Evolutionary conservation across 106 monocot genomes (phyloP), one percentile per base, ranked within the genome.

Genomic region (Dendrobium officinale): DNA sequence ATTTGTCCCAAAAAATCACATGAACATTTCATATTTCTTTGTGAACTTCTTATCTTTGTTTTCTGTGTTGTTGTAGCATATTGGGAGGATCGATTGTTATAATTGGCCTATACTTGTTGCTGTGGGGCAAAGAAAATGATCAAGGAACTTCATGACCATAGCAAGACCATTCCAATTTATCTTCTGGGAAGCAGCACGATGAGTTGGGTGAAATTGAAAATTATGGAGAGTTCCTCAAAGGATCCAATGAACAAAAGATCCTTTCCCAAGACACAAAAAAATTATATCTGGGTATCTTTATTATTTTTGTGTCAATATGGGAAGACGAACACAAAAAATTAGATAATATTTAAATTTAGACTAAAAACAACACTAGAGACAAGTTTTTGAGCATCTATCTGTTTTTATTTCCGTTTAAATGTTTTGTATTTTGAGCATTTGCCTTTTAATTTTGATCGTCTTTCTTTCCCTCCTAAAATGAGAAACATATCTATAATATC

Each of bases 121-220:
- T 93, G 16, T 96, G 93, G 96, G 93, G 96, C 18, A 96, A 96
- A 83, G 93, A 91, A 41, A 85, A 68, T 73, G 93, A 93, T 29
- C 81, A 89, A 85, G 84, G 80, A 75, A 18, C 76, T 15, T 41
- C 70, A 47, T 40, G 22, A 11, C 75, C 67, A 78, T 19, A 55
- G 72, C 55, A 86, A 48, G 67, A 77, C 42, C 48, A 48, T 75
- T 19, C 79, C 55, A 16, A 41, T 73, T 2, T 19, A 16, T 42
- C 73, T 42, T 73, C 74, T 42, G 31, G 74, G 43, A 74, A 42
- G 74, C 20, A 44, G 74, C 74, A 74, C 19, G 42, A 43, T 20
- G 74, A 74, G 4, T 9, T 6, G 44, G 18, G 74, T 18, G 19
- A 74, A 74, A 43, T 74, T 42, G 16, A 74, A 74, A 5, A 44